These are phyloP conservation scores for Tylopilus plumbeoviolaceoides DNA, from an alignment of 768 basidiomycete species.

Conservation along the genomic window DNA sequence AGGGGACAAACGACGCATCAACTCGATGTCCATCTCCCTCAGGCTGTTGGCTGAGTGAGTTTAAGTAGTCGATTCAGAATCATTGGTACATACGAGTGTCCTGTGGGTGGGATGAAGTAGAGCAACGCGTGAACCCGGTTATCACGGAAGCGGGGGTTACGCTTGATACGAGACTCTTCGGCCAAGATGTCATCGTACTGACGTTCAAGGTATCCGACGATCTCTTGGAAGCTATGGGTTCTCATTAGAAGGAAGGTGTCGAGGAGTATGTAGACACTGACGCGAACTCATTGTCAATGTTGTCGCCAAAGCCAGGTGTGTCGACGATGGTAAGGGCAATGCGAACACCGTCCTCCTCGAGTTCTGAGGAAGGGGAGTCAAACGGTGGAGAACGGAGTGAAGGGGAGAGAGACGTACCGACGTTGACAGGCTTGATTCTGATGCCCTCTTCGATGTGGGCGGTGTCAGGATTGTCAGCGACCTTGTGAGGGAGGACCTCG, in stretches of 20 bases:
- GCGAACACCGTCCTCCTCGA: conserved; percentile 97
- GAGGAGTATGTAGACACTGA: conserved; percentile 40
- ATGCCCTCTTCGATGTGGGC: conserved; percentile 94
- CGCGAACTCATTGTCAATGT: conserved; percentile 99
- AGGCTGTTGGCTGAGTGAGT: conserved; percentile 44
- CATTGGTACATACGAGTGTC: conserved; percentile 71
- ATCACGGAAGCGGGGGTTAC: conserved; percentile 98
- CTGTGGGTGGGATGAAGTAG: conserved; percentile 99
- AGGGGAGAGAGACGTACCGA: conserved; percentile 50
- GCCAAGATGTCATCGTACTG: conserved; percentile 99
- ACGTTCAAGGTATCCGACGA: conserved; percentile 92
- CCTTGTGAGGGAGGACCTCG: conserved; percentile 85
- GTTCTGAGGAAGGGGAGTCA: conserved; percentile 49
- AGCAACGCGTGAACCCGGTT: conserved; percentile 95
- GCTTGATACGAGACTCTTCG: conserved; percentile 98
- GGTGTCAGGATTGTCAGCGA: conserved; percentile 77
- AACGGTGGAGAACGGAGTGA: neutral
- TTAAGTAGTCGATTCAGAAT: neutral
- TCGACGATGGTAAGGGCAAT: conserved; percentile 98
- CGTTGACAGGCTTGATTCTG: conserved; percentile 90
- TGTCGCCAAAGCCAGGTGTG: conserved; percentile 98
- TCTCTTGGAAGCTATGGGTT: conserved; percentile 84
- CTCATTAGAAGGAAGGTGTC: conserved; percentile 6
- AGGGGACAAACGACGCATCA: conserved; percentile 96
- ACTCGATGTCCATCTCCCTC: conserved; percentile 97